phyloP scores from a whole-genome alignment of 108 stramenopile species.

The Nitzschia putrida region DNA sequence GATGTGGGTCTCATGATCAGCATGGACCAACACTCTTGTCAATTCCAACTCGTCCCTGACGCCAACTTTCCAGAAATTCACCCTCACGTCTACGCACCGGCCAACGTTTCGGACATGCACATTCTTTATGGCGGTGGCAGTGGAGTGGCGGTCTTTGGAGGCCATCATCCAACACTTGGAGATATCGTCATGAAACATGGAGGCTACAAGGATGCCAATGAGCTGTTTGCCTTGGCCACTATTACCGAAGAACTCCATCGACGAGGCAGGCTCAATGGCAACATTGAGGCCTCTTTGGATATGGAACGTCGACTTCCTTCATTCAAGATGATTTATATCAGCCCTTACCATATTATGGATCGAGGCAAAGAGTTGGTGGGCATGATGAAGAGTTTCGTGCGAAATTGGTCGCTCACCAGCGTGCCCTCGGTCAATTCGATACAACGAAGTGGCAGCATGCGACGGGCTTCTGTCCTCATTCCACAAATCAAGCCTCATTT shows the following conservation, averaged over 20 bases:
- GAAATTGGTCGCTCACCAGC: constrained; percentile 13
- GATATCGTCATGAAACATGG: constrained; percentile 84
- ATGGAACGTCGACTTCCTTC: constrained; percentile 63
- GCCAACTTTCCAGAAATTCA: constrained; percentile 53
- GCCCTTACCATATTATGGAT: constrained; percentile 54
- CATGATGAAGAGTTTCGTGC: constrained; percentile 13
- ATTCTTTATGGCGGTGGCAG: constrained; percentile 43
- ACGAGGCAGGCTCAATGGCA: constrained; percentile 22
- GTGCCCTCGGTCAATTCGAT: neutral
- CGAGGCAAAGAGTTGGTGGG: constrained; percentile 7
- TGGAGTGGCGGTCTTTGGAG: constrained; percentile 71
- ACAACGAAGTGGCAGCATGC: neutral
- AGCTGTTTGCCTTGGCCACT: constrained; percentile 67
- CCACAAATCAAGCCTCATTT: constrained; percentile 1
- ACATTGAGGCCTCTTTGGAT: constrained; percentile 32
- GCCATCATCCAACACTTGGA: constrained; percentile 60
- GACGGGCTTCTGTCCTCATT: neutral
- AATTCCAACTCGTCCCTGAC: constrained; percentile 31
- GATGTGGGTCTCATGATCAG: constrained; percentile 23
- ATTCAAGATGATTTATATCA: constrained; percentile 77
- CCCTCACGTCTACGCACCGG: constrained; percentile 68
- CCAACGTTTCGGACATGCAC: constrained; percentile 42
- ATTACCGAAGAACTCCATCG: constrained; percentile 59
- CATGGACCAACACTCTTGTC: neutral
- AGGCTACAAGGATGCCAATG: constrained; percentile 67